Evolutionary conservation across 1,284 basidiomycete species (phyloP), one percentile per base, ranked within the genome.

Genomic region (Ustilago loliicola): DNA sequence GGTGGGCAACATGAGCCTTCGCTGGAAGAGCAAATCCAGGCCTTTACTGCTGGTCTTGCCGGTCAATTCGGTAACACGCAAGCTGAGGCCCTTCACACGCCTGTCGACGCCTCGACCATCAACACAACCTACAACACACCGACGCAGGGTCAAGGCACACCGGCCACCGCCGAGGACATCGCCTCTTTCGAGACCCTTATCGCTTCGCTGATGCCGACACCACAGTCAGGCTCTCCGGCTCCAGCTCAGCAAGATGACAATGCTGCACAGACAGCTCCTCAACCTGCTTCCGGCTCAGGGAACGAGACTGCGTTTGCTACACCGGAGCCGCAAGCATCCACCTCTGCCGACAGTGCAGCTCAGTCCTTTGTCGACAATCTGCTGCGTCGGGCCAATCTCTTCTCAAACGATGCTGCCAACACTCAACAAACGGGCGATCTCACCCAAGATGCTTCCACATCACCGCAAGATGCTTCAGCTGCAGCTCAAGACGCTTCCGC

Each of bases 121-220:
- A 56, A 63, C 21, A 68, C 66, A 13, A 21, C 61, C 34, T 69
- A 62, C 52, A 67, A 72, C 32, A 72, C 74, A 9, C 74, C 69
- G 0, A 72, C 74, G 2, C 74, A 77, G 29, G 69, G 56, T 17
- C 54, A 72, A 3, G 74, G 64, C 25, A 77, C 74, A n/a, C 74
- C 74, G 2, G 74, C 74, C 0, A 69, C 69, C 23, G 66, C 69
- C n/a, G 66, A 72, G 25, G 74, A 77, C 51, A 60, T 77, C 21
- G 62, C 75, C 7, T 72, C 75, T 15, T 72, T 77, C 32, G 75
- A 72, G 11, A 66, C 75, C 4, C 64, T 77, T 27, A 68, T 77
- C 27, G 75, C 75, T 2, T 77, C 74, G 11, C 62, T 77, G n/a
- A 77, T 77, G 74, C 69, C 74, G 3, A 77, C 69, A 8, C 74